These are phyloP conservation scores for Huntiella decipiens DNA, from an alignment of 2,329 filamentous ascomycete genomes.

Conservation along the genomic window DNA sequence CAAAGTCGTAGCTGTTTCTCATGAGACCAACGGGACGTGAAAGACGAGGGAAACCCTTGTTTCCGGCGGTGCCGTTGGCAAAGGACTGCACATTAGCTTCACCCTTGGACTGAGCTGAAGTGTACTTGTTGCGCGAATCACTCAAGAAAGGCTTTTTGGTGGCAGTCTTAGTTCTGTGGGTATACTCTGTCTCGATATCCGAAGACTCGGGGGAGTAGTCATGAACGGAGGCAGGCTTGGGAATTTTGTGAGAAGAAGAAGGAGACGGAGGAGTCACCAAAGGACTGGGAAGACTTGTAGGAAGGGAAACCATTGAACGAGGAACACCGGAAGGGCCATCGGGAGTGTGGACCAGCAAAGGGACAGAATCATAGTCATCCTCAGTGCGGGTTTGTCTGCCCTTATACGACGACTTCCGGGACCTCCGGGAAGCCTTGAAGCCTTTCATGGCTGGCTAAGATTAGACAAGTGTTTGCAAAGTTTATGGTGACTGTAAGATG, in stretches of 20 bases:
- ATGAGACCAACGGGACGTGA: constrained; percentile 38
- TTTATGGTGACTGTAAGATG: background rate
- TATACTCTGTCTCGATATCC: constrained; percentile 5
- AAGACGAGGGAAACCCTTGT: constrained; percentile 21
- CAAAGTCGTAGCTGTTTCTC: constrained; percentile 39
- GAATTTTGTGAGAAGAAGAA: background rate
- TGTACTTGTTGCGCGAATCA: constrained; percentile 6
- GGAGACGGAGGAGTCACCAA: background rate
- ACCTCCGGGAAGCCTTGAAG: constrained; percentile 9
- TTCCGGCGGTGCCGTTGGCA: constrained; percentile 6
- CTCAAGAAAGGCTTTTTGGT: constrained; percentile 1
- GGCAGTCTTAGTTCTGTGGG: background rate
- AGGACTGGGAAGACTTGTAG: too few relatives aligned
- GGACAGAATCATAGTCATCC: constrained; percentile 7
- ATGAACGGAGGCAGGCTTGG: constrained; percentile 1
- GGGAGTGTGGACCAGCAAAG: background rate
- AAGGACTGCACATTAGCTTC: constrained; percentile 10
- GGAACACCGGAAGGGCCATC: background rate
- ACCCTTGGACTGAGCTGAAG: constrained; percentile 8
- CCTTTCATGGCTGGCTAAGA: constrained; percentile 6
- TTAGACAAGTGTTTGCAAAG: background rate
- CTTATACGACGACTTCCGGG: background rate
- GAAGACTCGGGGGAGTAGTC: constrained; percentile 6
- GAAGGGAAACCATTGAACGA: background rate
- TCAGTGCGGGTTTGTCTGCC: background rate